Conservation (phyloP, 768 basidiomycete species). For the Erythrobasidium yunnanense region DNA sequence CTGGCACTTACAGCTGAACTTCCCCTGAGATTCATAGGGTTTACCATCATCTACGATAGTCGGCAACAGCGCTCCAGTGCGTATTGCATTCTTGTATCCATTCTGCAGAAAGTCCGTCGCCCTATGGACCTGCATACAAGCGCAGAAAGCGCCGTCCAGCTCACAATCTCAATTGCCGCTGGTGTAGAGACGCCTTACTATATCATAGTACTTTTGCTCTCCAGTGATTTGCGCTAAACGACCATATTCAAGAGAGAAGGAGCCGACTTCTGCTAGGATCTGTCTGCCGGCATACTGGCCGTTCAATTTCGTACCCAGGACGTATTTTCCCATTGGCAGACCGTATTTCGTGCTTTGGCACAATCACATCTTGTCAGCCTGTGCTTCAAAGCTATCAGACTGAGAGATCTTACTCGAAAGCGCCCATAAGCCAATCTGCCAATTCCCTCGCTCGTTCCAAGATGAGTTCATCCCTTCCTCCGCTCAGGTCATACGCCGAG, state of each 20-base stretch:
- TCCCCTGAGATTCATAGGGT: background rate
- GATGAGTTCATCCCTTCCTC: constrained; percentile 41
- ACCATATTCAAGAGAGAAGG: constrained; percentile 44
- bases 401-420: constrained; percentile 36
- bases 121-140: too few relatives aligned
- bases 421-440: constrained; percentile 40
- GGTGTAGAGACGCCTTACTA: constrained; percentile 22
- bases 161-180: too few relatives aligned
- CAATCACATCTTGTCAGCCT: background rate
- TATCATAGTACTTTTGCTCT: constrained; percentile 41
- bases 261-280: constrained; percentile 42
- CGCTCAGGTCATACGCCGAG: constrained; percentile 44
- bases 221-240: constrained; percentile 42
- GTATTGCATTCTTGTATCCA: background rate
- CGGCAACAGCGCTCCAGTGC: constrained; percentile 2
- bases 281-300: constrained; percentile 33
- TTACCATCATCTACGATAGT: background rate
- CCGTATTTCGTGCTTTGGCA: constrained; percentile 1
- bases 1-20: background rate
- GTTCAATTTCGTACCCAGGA: background rate
- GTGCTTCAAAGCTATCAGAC: background rate
- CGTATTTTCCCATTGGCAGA: background rate
- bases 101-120: constrained; percentile 12
- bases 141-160: too few relatives aligned
- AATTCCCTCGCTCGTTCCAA: constrained; percentile 44